These are phyloP conservation scores for Phytophthora ramorum DNA, from an alignment of 352 stramenopile genomes.

Conservation along the genomic window DNA sequence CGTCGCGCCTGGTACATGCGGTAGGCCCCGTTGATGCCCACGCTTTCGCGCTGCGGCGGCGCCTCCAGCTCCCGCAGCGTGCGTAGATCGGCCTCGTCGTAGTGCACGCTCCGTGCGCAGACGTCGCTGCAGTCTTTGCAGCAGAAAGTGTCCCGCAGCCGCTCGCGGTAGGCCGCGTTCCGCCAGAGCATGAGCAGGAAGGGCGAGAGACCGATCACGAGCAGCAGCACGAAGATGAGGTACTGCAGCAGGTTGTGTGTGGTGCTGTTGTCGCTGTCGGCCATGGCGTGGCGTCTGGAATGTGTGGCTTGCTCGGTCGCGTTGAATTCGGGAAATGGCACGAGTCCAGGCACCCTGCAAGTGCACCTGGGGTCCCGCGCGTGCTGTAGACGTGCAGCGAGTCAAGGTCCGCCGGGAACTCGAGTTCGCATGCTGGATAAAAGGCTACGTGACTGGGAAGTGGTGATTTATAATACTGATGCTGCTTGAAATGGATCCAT, in stretches of 20 bases:
- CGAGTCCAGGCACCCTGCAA: background rate
- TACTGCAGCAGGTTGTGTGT: slow-evolving; percentile 55
- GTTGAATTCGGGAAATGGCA: slow-evolving; percentile 36
- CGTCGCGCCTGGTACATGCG: slow-evolving; percentile 60
- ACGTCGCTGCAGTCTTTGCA: slow-evolving; percentile 40
- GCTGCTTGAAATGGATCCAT: background rate
- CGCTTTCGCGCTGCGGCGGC: slow-evolving; percentile 39
- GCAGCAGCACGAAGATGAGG: slow-evolving; percentile 50
- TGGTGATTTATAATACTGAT: background rate
- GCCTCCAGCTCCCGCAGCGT: slow-evolving; percentile 65
- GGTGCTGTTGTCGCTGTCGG: slow-evolving; percentile 31
- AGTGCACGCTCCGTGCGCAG: slow-evolving; percentile 47
- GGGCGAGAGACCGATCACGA: slow-evolving; percentile 48
- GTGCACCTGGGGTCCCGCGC: slow-evolving; percentile 1
- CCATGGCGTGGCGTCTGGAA: slow-evolving; percentile 19
- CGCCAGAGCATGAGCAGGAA: slow-evolving; percentile 63
- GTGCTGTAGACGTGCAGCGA: background rate
- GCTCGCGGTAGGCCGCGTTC: slow-evolving; percentile 41
- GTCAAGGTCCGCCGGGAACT: background rate
- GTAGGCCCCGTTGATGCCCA: slow-evolving; percentile 64
- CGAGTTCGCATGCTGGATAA: background rate
- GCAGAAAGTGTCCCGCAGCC: slow-evolving; percentile 45
- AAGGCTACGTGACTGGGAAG: background rate
- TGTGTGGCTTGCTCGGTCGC: slow-evolving; percentile 10
- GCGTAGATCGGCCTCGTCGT: slow-evolving; percentile 61